phyloP scores from a whole-genome alignment of 2,329 filamentous ascomycete genomes.

The Neonectria hederae region DNA sequence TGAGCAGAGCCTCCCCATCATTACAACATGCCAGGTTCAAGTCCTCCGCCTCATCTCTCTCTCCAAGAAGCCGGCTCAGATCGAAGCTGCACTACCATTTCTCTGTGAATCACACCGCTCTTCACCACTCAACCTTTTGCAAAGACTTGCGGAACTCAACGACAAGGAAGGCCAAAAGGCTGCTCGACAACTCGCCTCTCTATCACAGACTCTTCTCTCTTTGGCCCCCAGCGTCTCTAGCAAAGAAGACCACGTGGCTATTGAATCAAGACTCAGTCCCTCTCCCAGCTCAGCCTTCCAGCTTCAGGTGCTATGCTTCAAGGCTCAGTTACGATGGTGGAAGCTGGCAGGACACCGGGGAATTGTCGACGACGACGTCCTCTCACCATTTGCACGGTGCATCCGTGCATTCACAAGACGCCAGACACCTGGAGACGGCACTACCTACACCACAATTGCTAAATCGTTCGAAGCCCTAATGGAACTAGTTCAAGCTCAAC shows the following conservation, averaged over 20 bases:
- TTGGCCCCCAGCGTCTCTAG: conserved; percentile 74
- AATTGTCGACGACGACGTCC: conserved; percentile 69
- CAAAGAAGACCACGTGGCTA: conserved; percentile 66
- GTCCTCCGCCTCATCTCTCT: conserved; percentile 70
- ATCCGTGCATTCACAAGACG: conserved; percentile 69
- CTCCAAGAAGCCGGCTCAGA: conserved; percentile 65
- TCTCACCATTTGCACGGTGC: conserved; percentile 72
- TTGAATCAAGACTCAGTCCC: conserved; percentile 63
- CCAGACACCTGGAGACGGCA: conserved; percentile 49
- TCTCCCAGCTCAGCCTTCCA: conserved; percentile 67
- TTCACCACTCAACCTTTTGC: conserved; percentile 68
- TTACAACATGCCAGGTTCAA: conserved; percentile 73
- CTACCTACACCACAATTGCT: conserved; percentile 50
- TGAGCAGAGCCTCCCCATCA: conserved; percentile 59
- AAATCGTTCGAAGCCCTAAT: conserved; percentile 46
- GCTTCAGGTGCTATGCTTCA: conserved; percentile 71
- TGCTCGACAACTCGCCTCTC: conserved; percentile 71
- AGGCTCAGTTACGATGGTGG: conserved; percentile 73
- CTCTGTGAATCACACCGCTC: conserved; percentile 62
- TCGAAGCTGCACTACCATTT: conserved; percentile 66
- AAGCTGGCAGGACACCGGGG: conserved; percentile 66
- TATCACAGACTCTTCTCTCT: conserved; percentile 72
- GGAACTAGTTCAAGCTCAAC: conserved; percentile 47
- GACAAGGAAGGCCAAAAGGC: conserved; percentile 64
- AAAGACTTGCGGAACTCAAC: conserved; percentile 54